These are phyloP conservation scores for Botrytis elliptica DNA, from an alignment of 2,329 filamentous ascomycete genomes.

Conservation along the genomic window DNA sequence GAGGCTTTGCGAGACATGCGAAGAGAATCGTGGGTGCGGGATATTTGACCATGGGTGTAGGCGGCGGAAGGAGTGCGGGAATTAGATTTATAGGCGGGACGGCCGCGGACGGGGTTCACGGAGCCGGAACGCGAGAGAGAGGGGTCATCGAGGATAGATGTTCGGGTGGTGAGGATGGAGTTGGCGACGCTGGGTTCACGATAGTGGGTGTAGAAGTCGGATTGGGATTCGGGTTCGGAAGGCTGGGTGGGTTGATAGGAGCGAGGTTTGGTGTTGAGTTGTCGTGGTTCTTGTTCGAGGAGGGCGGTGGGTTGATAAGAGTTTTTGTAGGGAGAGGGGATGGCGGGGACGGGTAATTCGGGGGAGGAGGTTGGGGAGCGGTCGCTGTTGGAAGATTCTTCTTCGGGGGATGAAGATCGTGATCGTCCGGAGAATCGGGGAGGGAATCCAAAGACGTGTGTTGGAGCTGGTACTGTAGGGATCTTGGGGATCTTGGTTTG, in stretches of 20 bases:
- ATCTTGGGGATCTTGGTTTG: background rate
- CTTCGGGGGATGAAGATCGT: background rate
- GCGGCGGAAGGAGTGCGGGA: background rate
- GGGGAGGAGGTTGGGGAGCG: background rate
- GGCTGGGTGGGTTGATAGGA: background rate
- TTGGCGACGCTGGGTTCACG: background rate
- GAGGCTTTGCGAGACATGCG: constrained; percentile 3
- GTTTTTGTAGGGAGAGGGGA: background rate
- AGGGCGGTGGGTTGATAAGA: background rate
- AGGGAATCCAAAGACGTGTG: constrained; percentile 2
- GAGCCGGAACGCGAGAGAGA: background rate
- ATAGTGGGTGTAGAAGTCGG: background rate
- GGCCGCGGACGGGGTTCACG: background rate
- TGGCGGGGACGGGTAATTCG: background rate
- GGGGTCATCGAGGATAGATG: background rate
- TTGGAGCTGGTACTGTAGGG: background rate
- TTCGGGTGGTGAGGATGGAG: background rate
- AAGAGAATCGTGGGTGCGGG: constrained; percentile 12
- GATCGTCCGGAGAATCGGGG: background rate
- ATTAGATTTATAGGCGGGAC: background rate
- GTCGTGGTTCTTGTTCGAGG: background rate
- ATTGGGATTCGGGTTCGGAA: background rate
- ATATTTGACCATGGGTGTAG: background rate
- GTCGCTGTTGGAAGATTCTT: background rate
- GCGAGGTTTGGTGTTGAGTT: background rate